These are phyloP conservation scores for Saposhnikovia divaricata DNA, from an alignment of 129 eudicot species.

Conservation along the genomic window DNA sequence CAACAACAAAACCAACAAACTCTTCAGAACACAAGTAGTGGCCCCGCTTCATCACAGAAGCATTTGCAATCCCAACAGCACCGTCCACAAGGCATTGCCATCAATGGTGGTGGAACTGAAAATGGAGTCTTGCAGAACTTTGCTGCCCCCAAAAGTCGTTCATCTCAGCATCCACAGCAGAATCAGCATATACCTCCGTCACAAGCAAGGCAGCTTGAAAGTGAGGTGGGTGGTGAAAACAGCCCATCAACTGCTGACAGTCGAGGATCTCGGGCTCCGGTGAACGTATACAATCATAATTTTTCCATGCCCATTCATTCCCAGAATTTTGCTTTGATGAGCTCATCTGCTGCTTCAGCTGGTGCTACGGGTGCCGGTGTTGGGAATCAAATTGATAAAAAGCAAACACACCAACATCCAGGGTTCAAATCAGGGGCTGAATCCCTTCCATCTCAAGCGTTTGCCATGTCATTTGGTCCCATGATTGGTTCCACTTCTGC, in stretches of 20 bases:
- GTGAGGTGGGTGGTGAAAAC: constrained; percentile 61
- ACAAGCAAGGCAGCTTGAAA: constrained; percentile 47
- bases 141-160: constrained; percentile 32
- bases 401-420: constrained; percentile 53
- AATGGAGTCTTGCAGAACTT: constrained; percentile 48
- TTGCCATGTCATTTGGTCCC: constrained; percentile 85
- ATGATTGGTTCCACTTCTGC: constrained; percentile 51
- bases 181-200: constrained; percentile 23
- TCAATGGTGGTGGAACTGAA: constrained; percentile 47
- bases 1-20: constrained; percentile 34
- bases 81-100: constrained; percentile 42
- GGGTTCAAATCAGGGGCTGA: constrained; percentile 43
- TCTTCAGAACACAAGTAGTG: constrained; percentile 56
- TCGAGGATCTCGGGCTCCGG: constrained; percentile 42
- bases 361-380: constrained; percentile 15
- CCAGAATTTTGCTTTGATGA: constrained; percentile 54
- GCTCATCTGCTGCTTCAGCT: constrained; percentile 37
- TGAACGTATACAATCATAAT: constrained; percentile 66
- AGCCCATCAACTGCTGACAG: constrained; percentile 72
- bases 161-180: constrained; percentile 26
- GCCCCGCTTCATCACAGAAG: constrained; percentile 71
- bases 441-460: constrained; percentile 51
- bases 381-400: constrained; percentile 50
- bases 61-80: constrained; percentile 70
- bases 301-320: constrained; percentile 66